phyloP scores from a whole-genome alignment of 108 stramenopile genomes.

The Cyclostephanos tholiformis region DNA sequence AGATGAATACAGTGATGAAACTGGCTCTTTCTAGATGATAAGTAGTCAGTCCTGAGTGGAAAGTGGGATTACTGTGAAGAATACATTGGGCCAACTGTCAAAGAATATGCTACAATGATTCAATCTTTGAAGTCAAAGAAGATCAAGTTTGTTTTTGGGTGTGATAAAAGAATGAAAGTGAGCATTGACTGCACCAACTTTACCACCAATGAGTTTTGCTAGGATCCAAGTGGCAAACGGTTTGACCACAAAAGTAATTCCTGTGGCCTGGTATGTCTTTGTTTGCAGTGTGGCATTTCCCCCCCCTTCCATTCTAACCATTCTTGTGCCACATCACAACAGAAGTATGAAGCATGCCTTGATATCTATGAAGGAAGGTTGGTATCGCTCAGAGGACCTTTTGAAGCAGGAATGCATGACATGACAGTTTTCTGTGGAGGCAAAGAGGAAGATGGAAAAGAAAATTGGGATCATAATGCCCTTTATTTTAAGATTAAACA shows the following conservation, averaged over 20 bases:
- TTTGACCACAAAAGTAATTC: conserved; percentile 4
- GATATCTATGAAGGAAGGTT: not conserved
- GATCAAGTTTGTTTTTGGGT: not conserved
- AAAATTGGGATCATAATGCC: not conserved
- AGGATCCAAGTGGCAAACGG: not conserved
- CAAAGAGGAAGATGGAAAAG: not conserved
- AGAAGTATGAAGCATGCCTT: not conserved
- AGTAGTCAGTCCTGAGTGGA: conserved; percentile 5
- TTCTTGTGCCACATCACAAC: not conserved
- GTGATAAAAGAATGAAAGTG: not conserved
- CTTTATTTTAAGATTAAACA: not conserved
- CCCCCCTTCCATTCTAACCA: not conserved
- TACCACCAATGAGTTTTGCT: not conserved
- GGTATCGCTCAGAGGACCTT: not conserved
- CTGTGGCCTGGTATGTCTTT: not conserved
- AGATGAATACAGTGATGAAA: too few species aligned
- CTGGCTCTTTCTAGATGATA: too few species aligned
- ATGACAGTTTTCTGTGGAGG: not conserved
- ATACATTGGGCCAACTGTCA: not conserved
- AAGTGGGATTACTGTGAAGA: not conserved
- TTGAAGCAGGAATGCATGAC: too few species aligned
- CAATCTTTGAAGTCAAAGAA: conserved; percentile 3
- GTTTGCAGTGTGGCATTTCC: not conserved
- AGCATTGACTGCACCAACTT: conserved; percentile 7
- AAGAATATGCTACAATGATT: not conserved